Percentiles rank a stretch among this genome's conserved stretches.
Conservation (phyloP, 2,329 filamentous ascomycete genomes). For the Cladosporium sp. region DNA sequence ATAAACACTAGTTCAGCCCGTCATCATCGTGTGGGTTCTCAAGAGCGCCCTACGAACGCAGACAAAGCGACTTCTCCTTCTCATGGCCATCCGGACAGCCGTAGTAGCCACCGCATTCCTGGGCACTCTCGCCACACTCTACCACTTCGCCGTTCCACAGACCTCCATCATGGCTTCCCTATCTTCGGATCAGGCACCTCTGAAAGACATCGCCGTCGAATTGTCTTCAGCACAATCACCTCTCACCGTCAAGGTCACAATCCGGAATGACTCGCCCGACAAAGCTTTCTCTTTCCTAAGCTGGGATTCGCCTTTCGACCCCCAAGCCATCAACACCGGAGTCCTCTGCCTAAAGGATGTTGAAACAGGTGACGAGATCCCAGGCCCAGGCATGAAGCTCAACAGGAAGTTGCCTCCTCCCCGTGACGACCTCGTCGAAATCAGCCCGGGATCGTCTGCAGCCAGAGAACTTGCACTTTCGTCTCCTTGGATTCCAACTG, state of each 20-base stretch:
- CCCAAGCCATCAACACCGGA: slow-evolving; percentile 34
- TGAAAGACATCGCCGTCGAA: slow-evolving; percentile 1
- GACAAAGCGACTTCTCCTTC: not conserved
- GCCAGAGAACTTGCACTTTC: slow-evolving; percentile 35
- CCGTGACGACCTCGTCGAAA: slow-evolving; percentile 32
- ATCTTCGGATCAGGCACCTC: not conserved
- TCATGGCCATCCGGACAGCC: slow-evolving; percentile 9
- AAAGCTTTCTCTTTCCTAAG: slow-evolving; percentile 35
- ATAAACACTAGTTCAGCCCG: not conserved
- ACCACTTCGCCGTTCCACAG: slow-evolving; percentile 5
- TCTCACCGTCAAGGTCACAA: slow-evolving; percentile 30
- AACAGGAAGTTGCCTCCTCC: slow-evolving; percentile 36
- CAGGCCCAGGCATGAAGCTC: slow-evolving; percentile 32
- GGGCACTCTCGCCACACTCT: slow-evolving; percentile 5
- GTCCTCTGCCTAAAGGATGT: slow-evolving; percentile 33
- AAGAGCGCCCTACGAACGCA: not conserved
- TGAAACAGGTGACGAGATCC: slow-evolving; percentile 26
- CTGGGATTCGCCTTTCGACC: slow-evolving; percentile 41
- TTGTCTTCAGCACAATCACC: slow-evolving; percentile 3
- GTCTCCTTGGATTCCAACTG: slow-evolving; percentile 35
- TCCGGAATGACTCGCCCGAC: slow-evolving; percentile 33
- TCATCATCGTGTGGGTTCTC: not conserved
- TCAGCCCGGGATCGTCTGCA: slow-evolving; percentile 32
- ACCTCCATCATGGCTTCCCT: slow-evolving; percentile 1
- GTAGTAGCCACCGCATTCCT: slow-evolving; percentile 7